A percentile compares a stretch with the other conserved stretches of the same genome.
Conservation (phyloP, 345 rosid genomes). For the Carallia pectinifolia region DNA sequence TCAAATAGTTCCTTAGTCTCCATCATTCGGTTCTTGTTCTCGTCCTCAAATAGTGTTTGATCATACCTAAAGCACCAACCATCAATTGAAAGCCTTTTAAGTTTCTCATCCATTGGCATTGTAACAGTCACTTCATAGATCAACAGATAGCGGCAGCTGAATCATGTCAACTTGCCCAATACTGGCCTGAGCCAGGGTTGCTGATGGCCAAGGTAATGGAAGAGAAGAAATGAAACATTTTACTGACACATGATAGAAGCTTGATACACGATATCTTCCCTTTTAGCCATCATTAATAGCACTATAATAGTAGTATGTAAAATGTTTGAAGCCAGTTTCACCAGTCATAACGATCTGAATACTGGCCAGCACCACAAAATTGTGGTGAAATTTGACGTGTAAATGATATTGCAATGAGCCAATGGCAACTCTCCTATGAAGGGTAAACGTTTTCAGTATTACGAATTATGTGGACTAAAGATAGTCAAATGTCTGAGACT, state of each 20-base stretch:
- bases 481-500: not conserved
- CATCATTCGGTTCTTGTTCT: conserved; percentile 85
- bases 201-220: not conserved
- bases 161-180: no score
- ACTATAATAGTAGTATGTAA: not conserved
- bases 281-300: not conserved
- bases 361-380: not conserved
- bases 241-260: not conserved
- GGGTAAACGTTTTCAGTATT: not conserved
- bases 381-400: not conserved
- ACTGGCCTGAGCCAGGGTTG: not conserved
- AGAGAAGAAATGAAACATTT: not conserved
- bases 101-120: not conserved
- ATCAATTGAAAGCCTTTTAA: not conserved
- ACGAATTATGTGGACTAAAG: not conserved
- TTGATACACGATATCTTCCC: not conserved
- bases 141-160: not conserved
- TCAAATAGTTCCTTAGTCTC: conserved; percentile 92
- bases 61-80: conserved; percentile 62
- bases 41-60: conserved; percentile 90
- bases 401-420: not conserved
- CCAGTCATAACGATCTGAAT: not conserved
- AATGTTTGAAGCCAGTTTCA: not conserved
- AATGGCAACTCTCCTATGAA: not conserved
- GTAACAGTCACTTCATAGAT: not conserved